These are phyloP conservation scores for Fraxinus angustifolia DNA, from an alignment of 305 asterid species.

Conservation along the genomic window DNA sequence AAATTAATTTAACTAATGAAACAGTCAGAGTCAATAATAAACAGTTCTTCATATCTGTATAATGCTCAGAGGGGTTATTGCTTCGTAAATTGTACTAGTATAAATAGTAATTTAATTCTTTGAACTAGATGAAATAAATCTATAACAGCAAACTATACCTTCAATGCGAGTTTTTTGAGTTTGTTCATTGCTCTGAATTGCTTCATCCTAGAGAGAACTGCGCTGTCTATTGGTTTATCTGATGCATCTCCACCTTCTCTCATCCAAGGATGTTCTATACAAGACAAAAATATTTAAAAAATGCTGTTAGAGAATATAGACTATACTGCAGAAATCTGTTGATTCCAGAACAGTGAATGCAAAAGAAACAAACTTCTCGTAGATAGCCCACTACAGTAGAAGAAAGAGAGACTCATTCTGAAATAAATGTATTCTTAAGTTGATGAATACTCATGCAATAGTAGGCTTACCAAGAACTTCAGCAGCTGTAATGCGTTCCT, in stretches of 20 bases:
- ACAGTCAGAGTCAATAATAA: not conserved
- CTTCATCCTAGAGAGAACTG: slow-evolving; percentile 82
- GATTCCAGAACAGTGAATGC: not conserved
- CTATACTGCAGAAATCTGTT: not conserved
- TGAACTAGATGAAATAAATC: not conserved
- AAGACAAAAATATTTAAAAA: not conserved
- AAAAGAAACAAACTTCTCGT: not conserved
- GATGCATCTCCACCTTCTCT: slow-evolving; percentile 82
- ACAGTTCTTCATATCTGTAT: not conserved
- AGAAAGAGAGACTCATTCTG: not conserved
- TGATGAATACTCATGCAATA: not conserved
- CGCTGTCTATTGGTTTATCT: slow-evolving; percentile 74
- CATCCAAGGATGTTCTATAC: slow-evolving; percentile 80
- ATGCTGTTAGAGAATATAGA: not conserved
- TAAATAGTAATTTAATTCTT: not conserved
- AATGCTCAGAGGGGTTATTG: not conserved
- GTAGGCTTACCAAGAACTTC: slow-evolving; percentile 68
- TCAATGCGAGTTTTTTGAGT: slow-evolving; percentile 78
- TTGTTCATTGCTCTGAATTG: slow-evolving; percentile 93
- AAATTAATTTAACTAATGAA: not conserved
- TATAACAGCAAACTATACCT: slow-evolving; percentile 40
- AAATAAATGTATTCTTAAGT: not conserved
- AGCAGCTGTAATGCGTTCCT: slow-evolving; percentile 69
- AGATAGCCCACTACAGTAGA: not conserved
- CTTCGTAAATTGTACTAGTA: not conserved